Conservation (phyloP, 345 rosid genomes). For the Dipteronia sinensis region DNA sequence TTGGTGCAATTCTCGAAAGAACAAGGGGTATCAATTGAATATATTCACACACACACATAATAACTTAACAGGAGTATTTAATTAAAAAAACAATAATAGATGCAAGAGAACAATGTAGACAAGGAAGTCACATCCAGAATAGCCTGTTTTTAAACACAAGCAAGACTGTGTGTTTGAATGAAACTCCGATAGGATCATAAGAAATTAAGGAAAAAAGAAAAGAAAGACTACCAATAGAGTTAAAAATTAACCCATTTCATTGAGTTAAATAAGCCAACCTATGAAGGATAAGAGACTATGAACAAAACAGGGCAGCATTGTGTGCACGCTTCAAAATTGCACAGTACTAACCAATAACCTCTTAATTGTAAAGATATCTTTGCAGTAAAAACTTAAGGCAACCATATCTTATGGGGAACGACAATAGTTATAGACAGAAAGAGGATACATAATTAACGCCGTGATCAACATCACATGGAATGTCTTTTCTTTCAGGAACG, state of each 20-base stretch:
- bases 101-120: background rate
- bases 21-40: background rate
- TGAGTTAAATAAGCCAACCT: background rate
- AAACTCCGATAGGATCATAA: background rate
- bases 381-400: background rate
- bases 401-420: background rate
- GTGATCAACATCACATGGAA: background rate
- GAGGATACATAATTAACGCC: background rate
- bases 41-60: background rate
- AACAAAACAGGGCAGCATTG: background rate
- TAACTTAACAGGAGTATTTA: background rate
- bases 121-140: background rate
- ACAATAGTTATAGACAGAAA: background rate
- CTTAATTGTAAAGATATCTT: background rate
- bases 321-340: background rate
- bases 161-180: background rate
- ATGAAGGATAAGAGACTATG: background rate
- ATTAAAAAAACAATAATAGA: background rate
- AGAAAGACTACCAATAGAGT: background rate
- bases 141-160: background rate
- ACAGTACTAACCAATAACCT: slow-evolving; percentile 1
- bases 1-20: background rate
- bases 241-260: background rate
- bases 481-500: background rate
- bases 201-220: background rate